phyloP scores from a whole-genome alignment of 164 flowering plant species.

The Vitis rotundifolia region DNA sequence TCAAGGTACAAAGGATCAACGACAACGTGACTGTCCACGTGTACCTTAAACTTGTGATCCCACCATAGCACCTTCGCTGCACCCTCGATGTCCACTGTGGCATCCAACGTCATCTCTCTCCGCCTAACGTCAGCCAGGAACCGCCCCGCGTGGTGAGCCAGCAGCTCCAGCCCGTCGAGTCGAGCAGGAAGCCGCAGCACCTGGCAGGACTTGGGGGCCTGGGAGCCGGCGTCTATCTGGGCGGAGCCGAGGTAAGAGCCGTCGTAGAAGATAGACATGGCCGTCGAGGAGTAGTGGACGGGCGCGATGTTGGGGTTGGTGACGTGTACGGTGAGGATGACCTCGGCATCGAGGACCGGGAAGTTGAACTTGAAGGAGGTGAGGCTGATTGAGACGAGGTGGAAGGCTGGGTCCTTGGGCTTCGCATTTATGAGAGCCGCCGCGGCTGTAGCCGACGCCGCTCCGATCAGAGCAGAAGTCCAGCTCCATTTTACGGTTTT shows the following conservation, averaged over 20 bases:
- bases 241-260: constrained; percentile 77
- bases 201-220: constrained; percentile 62
- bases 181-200: constrained; percentile 65
- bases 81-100: constrained; percentile 70
- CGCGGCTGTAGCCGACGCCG: constrained; percentile 54
- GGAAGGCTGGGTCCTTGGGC: constrained; percentile 80
- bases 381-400: constrained; percentile 65
- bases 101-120: constrained; percentile 78
- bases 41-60: constrained; percentile 62
- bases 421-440: constrained; percentile 37
- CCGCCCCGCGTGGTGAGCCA: constrained; percentile 53
- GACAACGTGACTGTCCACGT: constrained; percentile 69
- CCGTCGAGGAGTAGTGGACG: constrained; percentile 64
- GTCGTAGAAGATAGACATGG: constrained; percentile 77
- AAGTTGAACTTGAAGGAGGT: constrained; percentile 64
- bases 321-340: constrained; percentile 82
- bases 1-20: constrained; percentile 86
- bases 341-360: constrained; percentile 68
- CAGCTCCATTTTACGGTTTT: constrained; percentile 35
- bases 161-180: constrained; percentile 58
- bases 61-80: constrained; percentile 75
- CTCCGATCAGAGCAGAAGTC: constrained; percentile 55
- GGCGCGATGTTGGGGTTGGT: constrained; percentile 83
- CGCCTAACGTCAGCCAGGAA: constrained; percentile 61
- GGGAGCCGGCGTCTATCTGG: constrained; percentile 66